Base-by-base conservation (phyloP, 139 green algal species). In the Chlorella sp. region DNA sequence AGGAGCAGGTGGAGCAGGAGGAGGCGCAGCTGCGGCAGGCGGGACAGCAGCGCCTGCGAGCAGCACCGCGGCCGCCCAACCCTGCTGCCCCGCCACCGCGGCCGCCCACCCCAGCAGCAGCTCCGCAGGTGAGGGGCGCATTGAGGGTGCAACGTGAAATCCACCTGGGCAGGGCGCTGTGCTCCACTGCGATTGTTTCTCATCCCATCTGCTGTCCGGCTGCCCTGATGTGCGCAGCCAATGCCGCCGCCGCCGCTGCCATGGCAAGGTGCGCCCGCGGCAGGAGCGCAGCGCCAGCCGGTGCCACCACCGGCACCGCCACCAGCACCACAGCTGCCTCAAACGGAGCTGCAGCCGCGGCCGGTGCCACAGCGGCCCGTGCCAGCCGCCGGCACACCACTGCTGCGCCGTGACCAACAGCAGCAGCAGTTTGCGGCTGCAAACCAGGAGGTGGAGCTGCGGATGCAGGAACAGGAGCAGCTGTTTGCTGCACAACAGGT, bases 1-100 rank as follows among this genome's bases (percentile, higher is more conserved):
- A 89, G 69, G 17, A 72, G 38, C 71, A 87, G 64, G 57, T 51
- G 9, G 69, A 60, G 47, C 25, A 26, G 9, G 86, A 89, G 62
- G 86, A 82, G n/a, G 68, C 32, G 11, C 41, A 78, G 20, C 65
- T 67, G 41, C 47, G 62, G 25, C 36, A 83, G 36, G 17, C 26
- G 56, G 7, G 62, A 4, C 34, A 30, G 68, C 68, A 16, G 34
- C 2, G 34, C 30, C 41, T 47, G 41, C 12, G 26, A 51, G 36
- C 34, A 21, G 23, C 36, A 21, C 38, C 21, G 51, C 51, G 11
- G 21, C 20, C 21, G 69, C 21, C 23, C 23, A 60, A 60, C 51
- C 51, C 2, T 60, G 51, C 51, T 3, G 51, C 38, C 15, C 25
- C 18, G 38, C 69, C 21, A 9, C 69, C 6, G 21, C 36, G 11